phyloP scores from a whole-genome alignment of 1,139 yeast species.

The Taphrina confusa region DNA sequence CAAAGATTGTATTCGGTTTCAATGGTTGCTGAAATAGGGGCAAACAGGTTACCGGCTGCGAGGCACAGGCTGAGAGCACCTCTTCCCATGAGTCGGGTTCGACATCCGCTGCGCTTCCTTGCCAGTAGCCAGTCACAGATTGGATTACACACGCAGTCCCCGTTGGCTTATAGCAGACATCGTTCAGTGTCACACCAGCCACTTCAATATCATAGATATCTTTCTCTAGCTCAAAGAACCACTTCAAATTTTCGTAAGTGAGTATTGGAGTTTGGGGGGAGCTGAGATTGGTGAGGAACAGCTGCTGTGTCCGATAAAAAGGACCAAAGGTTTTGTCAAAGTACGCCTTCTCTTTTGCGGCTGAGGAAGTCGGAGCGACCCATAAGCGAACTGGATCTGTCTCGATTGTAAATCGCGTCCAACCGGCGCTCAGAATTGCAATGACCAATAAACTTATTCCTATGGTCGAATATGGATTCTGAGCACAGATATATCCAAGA shows the following conservation, averaged over 20 bases:
- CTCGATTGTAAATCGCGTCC: constrained; percentile 61
- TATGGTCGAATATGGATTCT: constrained; percentile 60
- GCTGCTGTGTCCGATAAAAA: constrained; percentile 84
- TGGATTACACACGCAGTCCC: constrained; percentile 84
- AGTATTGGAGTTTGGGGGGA: constrained; percentile 55
- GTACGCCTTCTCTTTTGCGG: constrained; percentile 64
- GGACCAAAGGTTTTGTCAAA: constrained; percentile 87
- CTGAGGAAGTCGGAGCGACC: constrained; percentile 82
- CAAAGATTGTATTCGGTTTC: constrained; percentile 68
- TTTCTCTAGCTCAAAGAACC: constrained; percentile 84
- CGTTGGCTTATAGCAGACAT: constrained; percentile 78
- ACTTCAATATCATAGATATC: constrained; percentile 39
- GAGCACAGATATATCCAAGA: constrained; percentile 60
- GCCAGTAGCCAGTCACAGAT: constrained; percentile 84
- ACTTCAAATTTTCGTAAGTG: constrained; percentile 65
- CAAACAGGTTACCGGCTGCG: constrained; percentile 82
- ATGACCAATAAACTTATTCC: constrained; percentile 52
- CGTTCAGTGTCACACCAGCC: constrained; percentile 49
- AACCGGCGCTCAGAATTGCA: constrained; percentile 56
- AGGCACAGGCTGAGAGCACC: constrained; percentile 61
- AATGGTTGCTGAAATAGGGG: constrained; percentile 92
- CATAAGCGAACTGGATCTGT: constrained; percentile 79
- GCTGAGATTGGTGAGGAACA: constrained; percentile 70
- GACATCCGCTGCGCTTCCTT: constrained; percentile 60
- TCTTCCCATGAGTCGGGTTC: constrained; percentile 58